phyloP scores from a whole-genome alignment of 2,329 filamentous ascomycete species.

The Monilinia aucupariae region DNA sequence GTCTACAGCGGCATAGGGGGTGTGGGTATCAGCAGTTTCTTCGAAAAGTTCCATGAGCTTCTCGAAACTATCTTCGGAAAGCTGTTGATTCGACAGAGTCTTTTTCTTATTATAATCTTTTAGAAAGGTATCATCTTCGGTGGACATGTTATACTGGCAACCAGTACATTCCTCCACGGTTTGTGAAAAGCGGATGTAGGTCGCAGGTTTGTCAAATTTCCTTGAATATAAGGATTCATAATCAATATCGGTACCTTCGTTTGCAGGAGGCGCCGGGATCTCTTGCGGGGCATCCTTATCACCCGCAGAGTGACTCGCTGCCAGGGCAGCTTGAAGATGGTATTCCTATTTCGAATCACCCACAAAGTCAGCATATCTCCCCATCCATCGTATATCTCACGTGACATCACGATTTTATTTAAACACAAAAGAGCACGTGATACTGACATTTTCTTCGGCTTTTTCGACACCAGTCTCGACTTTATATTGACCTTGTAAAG shows the following conservation, averaged over 20 bases:
- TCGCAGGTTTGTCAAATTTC: slow-evolving; percentile 75
- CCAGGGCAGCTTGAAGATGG: slow-evolving; percentile 36
- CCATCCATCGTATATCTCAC: slow-evolving; percentile 21
- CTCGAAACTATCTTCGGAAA: slow-evolving; percentile 89
- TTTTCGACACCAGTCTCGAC: slow-evolving; percentile 97
- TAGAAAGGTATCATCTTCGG: slow-evolving; percentile 82
- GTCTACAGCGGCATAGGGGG: slow-evolving; percentile 85
- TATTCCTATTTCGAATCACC: slow-evolving; percentile 31
- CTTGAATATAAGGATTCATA: slow-evolving; percentile 86
- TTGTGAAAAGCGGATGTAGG: slow-evolving; percentile 96
- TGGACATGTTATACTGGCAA: slow-evolving; percentile 88
- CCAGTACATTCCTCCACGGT: slow-evolving; percentile 94
- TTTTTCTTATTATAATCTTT: slow-evolving; percentile 77
- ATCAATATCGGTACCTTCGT: slow-evolving; percentile 59
- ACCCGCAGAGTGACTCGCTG: slow-evolving; percentile 21
- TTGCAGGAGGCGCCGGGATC: slow-evolving; percentile 60
- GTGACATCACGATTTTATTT: slow-evolving; percentile 18
- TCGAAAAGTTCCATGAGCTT: slow-evolving; percentile 93
- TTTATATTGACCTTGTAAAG: slow-evolving; percentile 68
- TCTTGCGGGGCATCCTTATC: slow-evolving; percentile 33
- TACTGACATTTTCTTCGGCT: slow-evolving; percentile 90
- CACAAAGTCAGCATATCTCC: not conserved
- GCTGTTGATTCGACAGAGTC: slow-evolving; percentile 51
- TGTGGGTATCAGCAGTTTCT: slow-evolving; percentile 73
- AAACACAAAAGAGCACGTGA: slow-evolving; percentile 23